Evolutionary conservation across 2,329 filamentous ascomycete genomes (phyloP).

Genomic region (Ophiostoma angusticollis): DNA sequence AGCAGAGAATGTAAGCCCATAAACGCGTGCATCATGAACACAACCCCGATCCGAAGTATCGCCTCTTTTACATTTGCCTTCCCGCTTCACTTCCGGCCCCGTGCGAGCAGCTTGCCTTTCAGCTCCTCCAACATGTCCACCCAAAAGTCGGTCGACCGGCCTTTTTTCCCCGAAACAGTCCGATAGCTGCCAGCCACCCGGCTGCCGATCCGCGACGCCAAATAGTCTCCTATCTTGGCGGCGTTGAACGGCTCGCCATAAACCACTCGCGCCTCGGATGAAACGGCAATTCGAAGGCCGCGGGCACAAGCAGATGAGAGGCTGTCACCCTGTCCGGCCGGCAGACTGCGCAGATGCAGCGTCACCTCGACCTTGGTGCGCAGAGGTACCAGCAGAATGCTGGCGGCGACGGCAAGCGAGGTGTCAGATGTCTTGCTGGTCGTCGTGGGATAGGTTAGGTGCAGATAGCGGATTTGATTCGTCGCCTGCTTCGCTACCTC

Average conservation of each 20-base stretch:
- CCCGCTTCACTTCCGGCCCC: conserved; percentile 33
- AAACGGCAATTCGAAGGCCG: conserved; percentile 32
- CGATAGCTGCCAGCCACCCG: conserved; percentile 16
- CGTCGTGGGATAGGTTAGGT: conserved; percentile 50
- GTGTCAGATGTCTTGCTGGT: conserved; percentile 53
- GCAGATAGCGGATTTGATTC: conserved; percentile 47
- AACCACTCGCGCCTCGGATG: conserved; percentile 47
- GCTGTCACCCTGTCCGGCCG: too few relatives aligned
- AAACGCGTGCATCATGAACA: not conserved
- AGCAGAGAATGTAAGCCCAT: not conserved
- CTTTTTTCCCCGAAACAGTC: conserved; percentile 19
- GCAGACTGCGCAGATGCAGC: conserved; percentile 35
- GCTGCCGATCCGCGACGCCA: conserved; percentile 41
- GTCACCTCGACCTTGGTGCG: conserved; percentile 55
- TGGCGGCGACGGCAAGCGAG: conserved; percentile 46
- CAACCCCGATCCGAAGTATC: too few relatives aligned
- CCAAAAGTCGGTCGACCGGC: conserved; percentile 30
- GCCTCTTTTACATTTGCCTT: too few relatives aligned
- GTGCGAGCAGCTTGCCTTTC: conserved; percentile 39
- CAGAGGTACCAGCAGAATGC: conserved; percentile 49
- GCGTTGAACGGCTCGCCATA: conserved; percentile 72
- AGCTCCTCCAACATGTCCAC: conserved; percentile 43
- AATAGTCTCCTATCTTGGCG: conserved; percentile 60
- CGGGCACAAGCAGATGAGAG: too few relatives aligned
- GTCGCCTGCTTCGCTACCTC: conserved; percentile 46